Evolutionary conservation across 2,329 filamentous ascomycete genomes (phyloP), one percentile per base, ranked within the genome.

Genomic region (Trichoderma gracile): DNA sequence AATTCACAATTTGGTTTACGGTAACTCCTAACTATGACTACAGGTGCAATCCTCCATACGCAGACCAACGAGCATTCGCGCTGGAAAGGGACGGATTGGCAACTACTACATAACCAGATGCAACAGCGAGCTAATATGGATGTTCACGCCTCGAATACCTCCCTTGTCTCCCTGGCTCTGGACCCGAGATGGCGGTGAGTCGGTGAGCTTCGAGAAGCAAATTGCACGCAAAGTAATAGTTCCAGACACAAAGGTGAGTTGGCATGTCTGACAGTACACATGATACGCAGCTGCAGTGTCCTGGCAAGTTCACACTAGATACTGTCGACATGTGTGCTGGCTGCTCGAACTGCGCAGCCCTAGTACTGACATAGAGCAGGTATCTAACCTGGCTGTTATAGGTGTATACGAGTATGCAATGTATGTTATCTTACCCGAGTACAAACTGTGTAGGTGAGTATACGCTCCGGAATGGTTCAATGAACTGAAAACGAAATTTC

Each of bases 111-210:
- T 6, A 25, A 12, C n/a, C 56, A 50, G 43, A 52, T 52, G 46
- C n/a, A 45, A 60, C 46, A 60, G 23, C 50, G 57, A 45, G 46
- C 57, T 60, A 46, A 60, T 46, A 60, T n/a, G n/a, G n/a, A n/a
- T 14, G 46, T 27, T 47, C 33, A 46, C 57, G 57, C 57, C 38
- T 60, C 46, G 52, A 45, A 46, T 45, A 30, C 9, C 9, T 9
- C 9, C 19, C 23, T 43, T n/a, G 33, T 60, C 46, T 50, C 12
- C 45, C 57, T 52, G 21, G 54, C 40, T 43, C 40, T 56, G 38
- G 43, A 40, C 53, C 53, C 54, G 45, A 52, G 46, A 30, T 60
- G 52, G 57, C 57, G 57, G 57, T 60, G 57, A 60, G 57, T 21
- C 38, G 57, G 57, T 43, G 46, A 60, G 57, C 57, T 60, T 60